Percentiles rank a stretch among this genome's conserved stretches.
Conservation (phyloP, 495 filamentous ascomycete genomes). For the Aspergillus indologenus region DNA sequence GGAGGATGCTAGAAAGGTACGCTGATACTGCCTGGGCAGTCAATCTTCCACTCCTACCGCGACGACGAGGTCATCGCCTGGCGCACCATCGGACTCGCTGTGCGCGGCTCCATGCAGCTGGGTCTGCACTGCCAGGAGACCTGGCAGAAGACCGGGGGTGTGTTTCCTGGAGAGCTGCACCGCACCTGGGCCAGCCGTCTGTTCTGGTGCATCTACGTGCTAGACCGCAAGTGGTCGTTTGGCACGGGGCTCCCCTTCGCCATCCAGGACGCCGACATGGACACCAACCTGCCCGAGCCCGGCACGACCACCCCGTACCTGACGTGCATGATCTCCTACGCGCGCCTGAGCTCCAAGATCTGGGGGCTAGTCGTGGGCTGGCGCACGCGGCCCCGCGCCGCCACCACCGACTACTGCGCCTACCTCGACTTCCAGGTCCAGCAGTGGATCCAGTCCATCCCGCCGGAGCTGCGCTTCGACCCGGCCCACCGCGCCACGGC, state of each 20-base stretch:
- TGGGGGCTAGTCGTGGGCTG: constrained; percentile 58
- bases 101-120: constrained; percentile 69
- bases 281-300: constrained; percentile 68
- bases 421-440: constrained; percentile 71
- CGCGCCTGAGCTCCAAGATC: constrained; percentile 68
- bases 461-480: constrained; percentile 55
- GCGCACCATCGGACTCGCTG: constrained; percentile 69
- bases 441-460: constrained; percentile 66
- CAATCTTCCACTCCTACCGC: constrained; percentile 77
- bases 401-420: constrained; percentile 60
- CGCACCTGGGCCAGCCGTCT: constrained; percentile 60
- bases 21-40: constrained; percentile 36
- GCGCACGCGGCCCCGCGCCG: constrained; percentile 44
- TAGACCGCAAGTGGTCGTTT: constrained; percentile 80
- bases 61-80: constrained; percentile 78
- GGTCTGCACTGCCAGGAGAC: constrained; percentile 75
- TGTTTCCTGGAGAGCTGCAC: constrained; percentile 56
- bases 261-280: constrained; percentile 77
- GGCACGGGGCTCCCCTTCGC: constrained; percentile 76
- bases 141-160: constrained; percentile 54
- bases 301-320: constrained; percentile 37
- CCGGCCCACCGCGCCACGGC: constrained; percentile 27
- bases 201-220: constrained; percentile 81
- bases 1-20: background rate
- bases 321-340: constrained; percentile 62